A percentile compares a stretch with the other conserved stretches of the same genome.
Conservation (phyloP, 2,329 filamentous ascomycete genomes). For the Verticillium zaregamsianum region DNA sequence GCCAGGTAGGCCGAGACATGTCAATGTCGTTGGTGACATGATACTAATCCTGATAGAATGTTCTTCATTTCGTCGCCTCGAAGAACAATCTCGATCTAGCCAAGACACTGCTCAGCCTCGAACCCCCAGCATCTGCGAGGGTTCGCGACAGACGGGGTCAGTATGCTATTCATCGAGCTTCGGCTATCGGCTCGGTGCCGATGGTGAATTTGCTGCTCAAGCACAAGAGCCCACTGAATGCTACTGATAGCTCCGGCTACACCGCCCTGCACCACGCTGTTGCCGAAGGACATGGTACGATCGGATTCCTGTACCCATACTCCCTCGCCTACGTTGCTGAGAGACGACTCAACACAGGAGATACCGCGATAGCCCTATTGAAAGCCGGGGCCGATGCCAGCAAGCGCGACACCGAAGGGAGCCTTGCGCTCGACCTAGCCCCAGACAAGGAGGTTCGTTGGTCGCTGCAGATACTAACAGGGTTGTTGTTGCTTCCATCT, state of each 20-base stretch:
- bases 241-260: conserved; percentile 75
- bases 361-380: conserved; percentile 76
- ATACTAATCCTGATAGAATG: conserved; percentile 53
- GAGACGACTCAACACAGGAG: conserved; percentile 43
- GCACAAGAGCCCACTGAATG: conserved; percentile 75
- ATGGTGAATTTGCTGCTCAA: conserved; percentile 78
- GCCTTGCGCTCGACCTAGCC: conserved; percentile 72
- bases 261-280: conserved; percentile 88
- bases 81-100: conserved; percentile 84
- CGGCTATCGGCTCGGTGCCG: conserved; percentile 83
- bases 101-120: conserved; percentile 68
- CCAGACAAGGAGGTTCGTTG: conserved; percentile 74
- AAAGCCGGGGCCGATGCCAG: conserved; percentile 80
- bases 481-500: not conserved
- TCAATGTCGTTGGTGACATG: not conserved
- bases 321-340: not conserved
- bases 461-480: too few relatives aligned
- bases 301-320: not conserved
- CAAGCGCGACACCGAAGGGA: conserved; percentile 69
- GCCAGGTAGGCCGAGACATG: conserved; percentile 45
- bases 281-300: conserved; percentile 65
- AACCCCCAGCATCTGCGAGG: conserved; percentile 67
- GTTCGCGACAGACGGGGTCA: conserved; percentile 85
- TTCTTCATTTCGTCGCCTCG: conserved; percentile 85
- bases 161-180: conserved; percentile 84